Base-by-base conservation (phyloP, 768 basidiomycete genomes). In the Leccinum disarticulatum region DNA sequence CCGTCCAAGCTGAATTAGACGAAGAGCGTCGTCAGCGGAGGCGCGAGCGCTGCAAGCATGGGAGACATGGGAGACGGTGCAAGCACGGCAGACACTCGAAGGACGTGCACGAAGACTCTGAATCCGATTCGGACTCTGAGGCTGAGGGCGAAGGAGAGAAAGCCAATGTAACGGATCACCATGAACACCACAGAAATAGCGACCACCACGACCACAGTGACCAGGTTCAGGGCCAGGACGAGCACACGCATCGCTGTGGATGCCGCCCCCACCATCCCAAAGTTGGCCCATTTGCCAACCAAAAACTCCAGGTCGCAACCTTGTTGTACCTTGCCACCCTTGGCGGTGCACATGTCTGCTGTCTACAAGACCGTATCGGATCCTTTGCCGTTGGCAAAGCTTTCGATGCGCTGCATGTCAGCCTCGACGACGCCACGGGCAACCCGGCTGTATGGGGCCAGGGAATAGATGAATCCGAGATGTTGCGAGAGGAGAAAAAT, bases 311-410 rank as follows among this genome's bases (percentile, higher is more conserved):
- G 2, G 78, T 92, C 31, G 74, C 87, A 6, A 84, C 91, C 1
- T 77, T 96, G 48, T 77, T 97, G 52, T 88, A 93, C 77, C 86
- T 97, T 60, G 94, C 95, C 5, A 98, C 95, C 3, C 75, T 89
- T 10, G 95, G 95, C 28, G 95, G 95, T 1, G 95, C 95, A 0
- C 76, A 83, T 27, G 85, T 98, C 0, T 95, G 93, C 67, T 77
- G 77, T 41, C 75, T 97, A 14, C 79, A 83, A 41, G 72, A 81
- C 19, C 79, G 77, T 47, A 79, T 90, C 14, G 94, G 95, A 8
- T 87, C 86, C 9, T 91, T 98, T 60, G 78, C 74, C 6, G 75
- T 78, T 1, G 93, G 92, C 1, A 95, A 93, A 73, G 86, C 84
- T 61, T 98, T 97, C 63, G 95, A 98, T 68, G 95, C 95, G 0